phyloP scores from a whole-genome alignment of 78 protist genomes.

The Emiliania huxleyi region DNA sequence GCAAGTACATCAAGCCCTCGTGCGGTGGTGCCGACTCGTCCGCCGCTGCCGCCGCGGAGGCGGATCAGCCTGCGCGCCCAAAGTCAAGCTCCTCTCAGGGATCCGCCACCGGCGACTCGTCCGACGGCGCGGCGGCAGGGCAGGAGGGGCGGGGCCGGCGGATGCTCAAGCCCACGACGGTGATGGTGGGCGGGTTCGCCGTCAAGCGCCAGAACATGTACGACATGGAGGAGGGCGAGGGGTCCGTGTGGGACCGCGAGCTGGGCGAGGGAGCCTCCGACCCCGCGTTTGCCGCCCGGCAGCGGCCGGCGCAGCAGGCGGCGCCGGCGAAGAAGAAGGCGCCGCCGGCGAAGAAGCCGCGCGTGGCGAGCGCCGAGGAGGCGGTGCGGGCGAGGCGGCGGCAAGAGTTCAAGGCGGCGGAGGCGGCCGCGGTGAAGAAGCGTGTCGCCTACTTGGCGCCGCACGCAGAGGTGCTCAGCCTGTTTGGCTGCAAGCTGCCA shows the following conservation, averaged over 20 bases:
- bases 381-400: neutral
- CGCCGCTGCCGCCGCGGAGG: neutral
- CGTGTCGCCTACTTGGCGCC: neutral
- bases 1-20: neutral
- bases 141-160: neutral
- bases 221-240: conserved; percentile 31
- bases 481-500: neutral
- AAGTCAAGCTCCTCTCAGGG: neutral
- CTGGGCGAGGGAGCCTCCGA: neutral
- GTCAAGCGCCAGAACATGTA: neutral
- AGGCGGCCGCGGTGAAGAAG: neutral
- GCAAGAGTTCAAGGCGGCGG: neutral
- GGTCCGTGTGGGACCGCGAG: neutral
- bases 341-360: neutral
- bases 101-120: neutral
- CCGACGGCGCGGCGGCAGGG: neutral
- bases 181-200: conserved; percentile 12
- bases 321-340: neutral
- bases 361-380: neutral
- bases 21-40: neutral
- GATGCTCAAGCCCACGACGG: neutral
- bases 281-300: neutral
- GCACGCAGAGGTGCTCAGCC: neutral
- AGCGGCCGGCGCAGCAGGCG: neutral
- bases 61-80: neutral